Percentiles rank a stretch among this genome's conserved stretches.
phyloP scores from a whole-genome alignment of 768 basidiomycete genomes.

The Gymnopilus junonius region DNA sequence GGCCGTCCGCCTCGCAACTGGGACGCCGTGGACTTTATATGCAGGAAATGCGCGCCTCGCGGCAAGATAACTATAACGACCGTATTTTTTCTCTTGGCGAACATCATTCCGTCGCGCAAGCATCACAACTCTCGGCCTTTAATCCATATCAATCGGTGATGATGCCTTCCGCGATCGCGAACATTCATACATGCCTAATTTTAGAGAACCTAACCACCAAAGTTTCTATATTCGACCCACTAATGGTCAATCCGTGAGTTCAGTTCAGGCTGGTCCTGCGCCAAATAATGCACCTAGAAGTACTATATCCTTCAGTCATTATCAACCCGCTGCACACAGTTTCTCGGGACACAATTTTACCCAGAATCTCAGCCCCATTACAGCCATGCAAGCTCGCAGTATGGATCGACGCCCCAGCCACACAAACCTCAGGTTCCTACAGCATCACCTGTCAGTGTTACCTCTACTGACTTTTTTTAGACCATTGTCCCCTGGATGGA shows the following conservation, averaged over 20 bases:
- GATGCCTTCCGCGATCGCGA: constrained; percentile 10
- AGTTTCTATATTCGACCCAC: constrained; percentile 20
- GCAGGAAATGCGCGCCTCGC: constrained; percentile 52
- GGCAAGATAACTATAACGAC: constrained; percentile 6
- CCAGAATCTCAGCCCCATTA: constrained; percentile 29
- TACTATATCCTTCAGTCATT: constrained; percentile 49
- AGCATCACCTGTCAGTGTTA: not conserved
- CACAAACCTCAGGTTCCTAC: constrained; percentile 21
- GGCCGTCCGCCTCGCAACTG: constrained; percentile 79
- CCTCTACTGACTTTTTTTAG: constrained; percentile 8
- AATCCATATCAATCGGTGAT: constrained; percentile 6
- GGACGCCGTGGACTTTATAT: constrained; percentile 85
- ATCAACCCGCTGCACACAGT: constrained; percentile 47
- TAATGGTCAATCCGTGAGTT: constrained; percentile 20
- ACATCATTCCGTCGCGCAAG: constrained; percentile 11
- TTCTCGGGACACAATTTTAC: constrained; percentile 32
- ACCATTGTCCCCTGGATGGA: constrained; percentile 29
- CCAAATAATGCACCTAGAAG: constrained; percentile 6
- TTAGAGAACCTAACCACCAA: constrained; percentile 19
- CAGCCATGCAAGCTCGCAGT: constrained; percentile 18
- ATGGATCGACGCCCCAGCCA: constrained; percentile 10
- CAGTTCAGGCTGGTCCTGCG: constrained; percentile 11
- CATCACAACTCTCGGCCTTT: constrained; percentile 14
- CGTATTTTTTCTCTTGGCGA: constrained; percentile 5
- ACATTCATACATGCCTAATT: constrained; percentile 11